Percentiles rank a stretch among this genome's conserved stretches.
These are phyloP conservation scores for Gossypium davidsonii DNA, from an alignment of 441 rosid genomes.

Conservation along the genomic window DNA sequence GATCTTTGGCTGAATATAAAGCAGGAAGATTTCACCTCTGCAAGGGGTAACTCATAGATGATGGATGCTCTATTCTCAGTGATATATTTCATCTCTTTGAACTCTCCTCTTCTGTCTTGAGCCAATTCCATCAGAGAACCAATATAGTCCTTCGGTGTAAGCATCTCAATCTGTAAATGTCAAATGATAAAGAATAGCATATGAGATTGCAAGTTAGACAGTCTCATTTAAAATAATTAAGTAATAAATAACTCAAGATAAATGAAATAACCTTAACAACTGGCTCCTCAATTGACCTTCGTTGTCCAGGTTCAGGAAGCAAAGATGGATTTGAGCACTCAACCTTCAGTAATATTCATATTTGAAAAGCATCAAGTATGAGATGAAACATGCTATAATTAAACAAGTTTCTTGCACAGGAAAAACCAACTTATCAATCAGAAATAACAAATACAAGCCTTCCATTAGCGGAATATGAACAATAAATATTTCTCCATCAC, in stretches of 20 bases:
- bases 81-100: conserved; percentile 88
- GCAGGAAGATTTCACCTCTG: conserved; percentile 52
- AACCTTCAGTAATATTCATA: conserved; percentile 46
- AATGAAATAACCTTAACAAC: conserved; percentile 63
- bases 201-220: conserved; percentile 8
- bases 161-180: conserved; percentile 74
- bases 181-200: conserved; percentile 17
- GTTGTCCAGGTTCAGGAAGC: conserved; percentile 93
- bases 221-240: background rate
- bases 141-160: conserved; percentile 90
- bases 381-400: background rate
- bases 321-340: conserved; percentile 94
- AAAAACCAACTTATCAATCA: background rate
- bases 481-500: background rate
- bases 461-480: conserved; percentile 4
- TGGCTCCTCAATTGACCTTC: conserved; percentile 90
- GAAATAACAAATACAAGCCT: conserved; percentile 2
- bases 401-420: conserved; percentile 1
- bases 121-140: conserved; percentile 95
- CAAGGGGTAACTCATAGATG: conserved; percentile 78
- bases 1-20: background rate
- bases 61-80: conserved; percentile 85
- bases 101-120: conserved; percentile 94
- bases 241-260: conserved; percentile 7
- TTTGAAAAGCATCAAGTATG: conserved; percentile 19